Evolutionary conservation across 2,329 filamentous ascomycete genomes (phyloP).

Genomic region (Aspergillus novoparasiticus): DNA sequence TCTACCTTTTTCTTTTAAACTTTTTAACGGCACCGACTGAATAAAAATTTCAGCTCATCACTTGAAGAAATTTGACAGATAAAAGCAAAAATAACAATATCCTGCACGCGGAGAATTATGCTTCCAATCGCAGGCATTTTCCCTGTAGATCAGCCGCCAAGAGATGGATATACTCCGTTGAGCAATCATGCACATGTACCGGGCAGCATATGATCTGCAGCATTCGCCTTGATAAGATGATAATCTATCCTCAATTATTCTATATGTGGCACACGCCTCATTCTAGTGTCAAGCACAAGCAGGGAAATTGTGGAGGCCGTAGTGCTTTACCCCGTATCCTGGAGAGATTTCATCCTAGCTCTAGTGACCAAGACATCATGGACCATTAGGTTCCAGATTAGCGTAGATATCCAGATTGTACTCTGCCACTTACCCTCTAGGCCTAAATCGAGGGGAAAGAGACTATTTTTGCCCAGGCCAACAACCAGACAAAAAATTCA

Average conservation of each 20-base stretch:
- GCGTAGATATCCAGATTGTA: not conserved
- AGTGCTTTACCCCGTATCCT: not conserved
- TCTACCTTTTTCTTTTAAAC: not conserved
- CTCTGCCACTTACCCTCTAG: not conserved
- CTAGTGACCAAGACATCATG: not conserved
- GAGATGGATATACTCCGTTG: not conserved
- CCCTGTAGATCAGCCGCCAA: not conserved
- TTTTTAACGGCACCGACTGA: not conserved
- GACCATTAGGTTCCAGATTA: not conserved
- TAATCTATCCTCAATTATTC: not conserved
- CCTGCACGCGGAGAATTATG: not conserved
- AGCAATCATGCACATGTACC: not conserved
- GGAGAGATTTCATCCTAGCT: not conserved
- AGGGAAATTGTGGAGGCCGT: not conserved
- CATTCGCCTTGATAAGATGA: not conserved
- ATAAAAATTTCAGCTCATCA: not conserved
- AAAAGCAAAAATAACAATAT: not conserved
- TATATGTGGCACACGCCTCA: not conserved
- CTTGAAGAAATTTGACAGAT: not conserved
- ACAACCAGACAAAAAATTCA: not conserved
- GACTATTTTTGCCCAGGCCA: not conserved
- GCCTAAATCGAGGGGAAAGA: not conserved
- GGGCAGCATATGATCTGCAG: slow-evolving; percentile 2
- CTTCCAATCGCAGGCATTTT: slow-evolving; percentile 1
- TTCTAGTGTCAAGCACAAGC: not conserved